Conservation (phyloP, 441 rosid genomes). For the Melastoma candidum region DNA sequence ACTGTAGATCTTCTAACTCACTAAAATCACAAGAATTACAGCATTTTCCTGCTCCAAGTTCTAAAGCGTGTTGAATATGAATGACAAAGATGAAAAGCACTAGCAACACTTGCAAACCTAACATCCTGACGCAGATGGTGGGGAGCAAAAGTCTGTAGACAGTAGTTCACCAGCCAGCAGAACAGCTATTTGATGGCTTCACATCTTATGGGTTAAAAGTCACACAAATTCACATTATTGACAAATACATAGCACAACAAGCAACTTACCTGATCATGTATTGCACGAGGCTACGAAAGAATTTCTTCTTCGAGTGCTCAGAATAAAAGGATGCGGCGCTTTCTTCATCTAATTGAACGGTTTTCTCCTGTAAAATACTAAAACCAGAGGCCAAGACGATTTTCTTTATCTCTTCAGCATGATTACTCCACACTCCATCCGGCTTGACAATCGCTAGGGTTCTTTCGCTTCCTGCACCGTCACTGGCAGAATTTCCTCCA, state of each 20-base stretch:
- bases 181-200: not conserved
- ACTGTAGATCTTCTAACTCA: too few relatives aligned
- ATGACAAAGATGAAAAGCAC: too few relatives aligned
- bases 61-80: too few relatives aligned
- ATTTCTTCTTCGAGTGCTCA: slow-evolving; percentile 58
- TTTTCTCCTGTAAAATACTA: slow-evolving; percentile 37
- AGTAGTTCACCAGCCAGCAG: too few relatives aligned
- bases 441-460: slow-evolving; percentile 79
- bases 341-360: slow-evolving; percentile 42
- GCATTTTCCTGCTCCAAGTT: too few relatives aligned
- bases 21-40: too few relatives aligned
- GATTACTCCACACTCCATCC: slow-evolving; percentile 67
- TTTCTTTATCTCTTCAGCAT: slow-evolving; percentile 40
- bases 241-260: slow-evolving; percentile 2
- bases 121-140: too few relatives aligned
- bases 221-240: not conserved
- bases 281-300: slow-evolving; percentile 52
- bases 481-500: slow-evolving; percentile 21
- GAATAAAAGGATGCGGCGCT: slow-evolving; percentile 50
- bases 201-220: not conserved
- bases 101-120: too few relatives aligned
- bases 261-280: slow-evolving; percentile 63
- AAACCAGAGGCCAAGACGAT: slow-evolving; percentile 47
- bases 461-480: slow-evolving; percentile 29
- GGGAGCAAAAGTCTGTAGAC: too few relatives aligned